phyloP scores from a whole-genome alignment of 495 filamentous ascomycete species.

The Penicillium soppii region DNA sequence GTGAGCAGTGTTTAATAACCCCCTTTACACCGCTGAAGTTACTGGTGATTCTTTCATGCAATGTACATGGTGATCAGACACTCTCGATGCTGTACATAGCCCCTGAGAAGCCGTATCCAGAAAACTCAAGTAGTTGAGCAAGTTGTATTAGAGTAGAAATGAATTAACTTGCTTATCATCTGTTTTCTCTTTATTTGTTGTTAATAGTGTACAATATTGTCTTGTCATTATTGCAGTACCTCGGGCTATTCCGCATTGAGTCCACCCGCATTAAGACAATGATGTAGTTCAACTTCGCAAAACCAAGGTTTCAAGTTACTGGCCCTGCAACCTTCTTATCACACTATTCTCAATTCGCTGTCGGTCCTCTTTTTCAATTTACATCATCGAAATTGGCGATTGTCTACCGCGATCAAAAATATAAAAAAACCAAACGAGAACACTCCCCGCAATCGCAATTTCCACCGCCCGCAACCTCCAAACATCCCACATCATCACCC shows the following conservation, averaged over 20 bases:
- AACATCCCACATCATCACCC: constrained; percentile 10
- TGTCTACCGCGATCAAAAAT: background rate
- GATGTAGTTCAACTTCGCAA: constrained; percentile 13
- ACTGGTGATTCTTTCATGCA: constrained; percentile 20
- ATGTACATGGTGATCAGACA: constrained; percentile 34
- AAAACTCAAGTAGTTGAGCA: constrained; percentile 13
- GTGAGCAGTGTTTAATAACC: constrained; percentile 21
- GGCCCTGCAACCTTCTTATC: background rate
- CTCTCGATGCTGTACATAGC: constrained; percentile 39
- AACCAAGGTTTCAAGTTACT: constrained; percentile 3
- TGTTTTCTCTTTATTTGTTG: background rate
- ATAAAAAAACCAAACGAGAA: background rate
- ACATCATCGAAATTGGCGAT: background rate
- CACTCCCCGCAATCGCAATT: constrained; percentile 23
- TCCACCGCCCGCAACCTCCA: constrained; percentile 20
- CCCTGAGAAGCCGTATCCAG: constrained; percentile 15
- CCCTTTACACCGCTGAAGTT: constrained; percentile 3
- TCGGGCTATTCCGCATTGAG: constrained; percentile 13
- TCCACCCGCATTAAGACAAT: constrained; percentile 13
- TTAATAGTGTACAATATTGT: no score
- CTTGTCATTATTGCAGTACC: background rate
- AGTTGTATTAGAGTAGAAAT: constrained; percentile 7
- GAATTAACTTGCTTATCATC: background rate
- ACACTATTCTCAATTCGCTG: background rate
- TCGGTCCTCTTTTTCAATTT: background rate